Evolutionary conservation across 305 asterid species (phyloP).

Genomic region (Fraxinus dipetala): DNA sequence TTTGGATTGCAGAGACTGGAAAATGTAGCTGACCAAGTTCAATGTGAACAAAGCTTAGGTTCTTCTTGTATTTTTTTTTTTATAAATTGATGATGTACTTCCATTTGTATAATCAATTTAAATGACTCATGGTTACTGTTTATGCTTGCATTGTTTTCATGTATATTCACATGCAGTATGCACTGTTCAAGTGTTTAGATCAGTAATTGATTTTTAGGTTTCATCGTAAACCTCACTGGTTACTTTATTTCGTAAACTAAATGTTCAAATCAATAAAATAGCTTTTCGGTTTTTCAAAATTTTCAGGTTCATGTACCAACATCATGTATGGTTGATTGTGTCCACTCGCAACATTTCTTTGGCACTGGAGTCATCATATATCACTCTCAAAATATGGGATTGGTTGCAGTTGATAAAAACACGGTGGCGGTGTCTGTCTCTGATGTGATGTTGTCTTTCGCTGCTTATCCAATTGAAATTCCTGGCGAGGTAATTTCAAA

Average conservation of each 20-base stretch:
- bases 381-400: conserved; percentile 89
- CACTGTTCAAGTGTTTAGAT: background rate
- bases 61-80: background rate
- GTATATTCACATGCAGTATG: background rate
- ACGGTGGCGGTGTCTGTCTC: conserved; percentile 95
- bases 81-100: background rate
- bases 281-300: conserved; percentile 13
- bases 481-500: conserved; percentile 78
- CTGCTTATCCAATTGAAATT: conserved; percentile 99
- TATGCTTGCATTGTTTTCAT: background rate
- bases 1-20: background rate
- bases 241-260: background rate
- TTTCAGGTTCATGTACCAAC: conserved; percentile 98
- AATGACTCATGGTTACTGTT: background rate
- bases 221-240: background rate
- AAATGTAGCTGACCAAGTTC: background rate
- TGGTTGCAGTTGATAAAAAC: conserved; percentile 95
- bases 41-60: background rate
- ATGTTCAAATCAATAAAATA: background rate
- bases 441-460: conserved; percentile 96
- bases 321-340: conserved; percentile 98
- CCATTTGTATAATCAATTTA: background rate
- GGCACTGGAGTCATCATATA: conserved; percentile 92
- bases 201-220: background rate
- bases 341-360: conserved; percentile 93